Evolutionary conservation across 768 basidiomycete genomes (phyloP).

Genomic region (Tulasnella sp.): DNA sequence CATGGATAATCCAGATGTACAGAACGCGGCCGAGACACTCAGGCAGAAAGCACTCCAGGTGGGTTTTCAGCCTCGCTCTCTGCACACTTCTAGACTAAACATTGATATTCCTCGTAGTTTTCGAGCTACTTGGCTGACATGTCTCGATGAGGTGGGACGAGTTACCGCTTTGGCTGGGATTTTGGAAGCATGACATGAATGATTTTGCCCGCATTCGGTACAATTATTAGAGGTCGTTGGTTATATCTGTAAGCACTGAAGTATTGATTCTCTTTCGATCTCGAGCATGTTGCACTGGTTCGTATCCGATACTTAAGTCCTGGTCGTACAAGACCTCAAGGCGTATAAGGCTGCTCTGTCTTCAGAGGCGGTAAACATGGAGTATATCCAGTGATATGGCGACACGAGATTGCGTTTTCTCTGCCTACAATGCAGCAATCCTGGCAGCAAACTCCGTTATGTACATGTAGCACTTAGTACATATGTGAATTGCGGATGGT

Average conservation of each 20-base stretch:
- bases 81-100: neutral
- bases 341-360: too few relatives aligned
- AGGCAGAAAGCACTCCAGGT: neutral
- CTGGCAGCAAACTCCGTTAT: too few relatives aligned
- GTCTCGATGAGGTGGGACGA: neutral
- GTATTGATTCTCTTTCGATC: neutral
- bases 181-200: neutral
- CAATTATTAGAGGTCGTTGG: neutral
- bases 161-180: neutral
- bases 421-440: too few relatives aligned
- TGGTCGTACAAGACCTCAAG: neutral
- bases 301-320: neutral
- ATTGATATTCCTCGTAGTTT: neutral
- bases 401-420: too few relatives aligned
- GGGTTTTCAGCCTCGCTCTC: neutral
- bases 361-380: too few relatives aligned
- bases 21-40: constrained; percentile 37
- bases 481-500: too few relatives aligned
- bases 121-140: neutral
- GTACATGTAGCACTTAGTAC: too few relatives aligned
- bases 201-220: neutral
- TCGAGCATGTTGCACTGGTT: neutral
- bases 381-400: too few relatives aligned
- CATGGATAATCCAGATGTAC: constrained; percentile 77
- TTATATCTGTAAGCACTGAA: neutral